phyloP scores from a whole-genome alignment of 2,329 filamentous ascomycete genomes.

The Nigrospora oryzae region DNA sequence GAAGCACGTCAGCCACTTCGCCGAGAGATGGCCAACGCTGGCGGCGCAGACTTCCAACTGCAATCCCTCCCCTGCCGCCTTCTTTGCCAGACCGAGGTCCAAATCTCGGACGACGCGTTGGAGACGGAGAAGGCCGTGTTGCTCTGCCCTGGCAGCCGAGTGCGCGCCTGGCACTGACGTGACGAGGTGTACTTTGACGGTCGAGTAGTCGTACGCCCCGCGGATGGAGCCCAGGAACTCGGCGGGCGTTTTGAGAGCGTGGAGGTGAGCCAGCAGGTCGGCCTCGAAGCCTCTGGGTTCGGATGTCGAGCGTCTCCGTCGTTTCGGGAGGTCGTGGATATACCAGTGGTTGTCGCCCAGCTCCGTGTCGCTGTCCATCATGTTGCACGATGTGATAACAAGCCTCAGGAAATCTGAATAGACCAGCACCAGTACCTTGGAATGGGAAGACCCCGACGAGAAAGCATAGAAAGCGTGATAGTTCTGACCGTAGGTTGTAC shows the following conservation, averaged over 20 bases:
- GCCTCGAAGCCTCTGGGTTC: conserved; percentile 8
- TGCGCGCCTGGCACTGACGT: conserved; percentile 12
- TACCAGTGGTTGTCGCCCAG: conserved; percentile 17
- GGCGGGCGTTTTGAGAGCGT: conserved; percentile 9
- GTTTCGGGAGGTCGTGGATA: conserved; percentile 15
- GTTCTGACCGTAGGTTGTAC: conserved; percentile 10
- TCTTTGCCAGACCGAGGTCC: conserved; percentile 4
- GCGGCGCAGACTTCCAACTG: conserved; percentile 13
- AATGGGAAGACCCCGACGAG: conserved; percentile 11
- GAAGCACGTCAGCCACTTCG: conserved; percentile 13
- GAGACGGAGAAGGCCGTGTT: conserved; percentile 13
- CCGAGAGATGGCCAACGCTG: conserved; percentile 11
- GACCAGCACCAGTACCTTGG: conserved; percentile 13
- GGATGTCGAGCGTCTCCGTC: background rate
- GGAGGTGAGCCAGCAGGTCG: conserved; percentile 10
- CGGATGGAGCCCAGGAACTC: conserved; percentile 11
- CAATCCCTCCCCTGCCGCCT: conserved; percentile 6
- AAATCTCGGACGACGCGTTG: conserved; percentile 8
- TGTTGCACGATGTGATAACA: conserved; percentile 17
- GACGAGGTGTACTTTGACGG: conserved; percentile 12
- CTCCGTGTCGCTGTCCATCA: conserved; percentile 15
- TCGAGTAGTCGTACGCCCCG: conserved; percentile 13
- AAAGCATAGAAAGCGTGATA: conserved; percentile 14
- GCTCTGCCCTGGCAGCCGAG: conserved; percentile 9
- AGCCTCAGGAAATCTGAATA: conserved; percentile 13